phyloP scores from a whole-genome alignment of 345 rosid genomes.

The Salix exigua region DNA sequence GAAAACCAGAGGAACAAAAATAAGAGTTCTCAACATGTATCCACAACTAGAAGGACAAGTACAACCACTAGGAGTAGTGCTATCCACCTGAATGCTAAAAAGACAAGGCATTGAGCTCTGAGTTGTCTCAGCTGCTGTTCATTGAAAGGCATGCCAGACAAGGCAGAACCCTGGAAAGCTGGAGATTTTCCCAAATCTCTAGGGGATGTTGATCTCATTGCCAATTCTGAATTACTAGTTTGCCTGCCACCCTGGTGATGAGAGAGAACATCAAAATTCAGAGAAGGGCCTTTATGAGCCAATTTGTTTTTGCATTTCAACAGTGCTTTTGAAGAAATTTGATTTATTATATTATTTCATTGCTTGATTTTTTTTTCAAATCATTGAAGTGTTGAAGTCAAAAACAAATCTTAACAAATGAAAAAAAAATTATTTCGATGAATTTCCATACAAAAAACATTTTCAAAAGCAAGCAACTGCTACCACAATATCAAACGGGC shows the following conservation, averaged over 20 bases:
- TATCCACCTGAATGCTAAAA: constrained; percentile 75
- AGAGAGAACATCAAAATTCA: neutral
- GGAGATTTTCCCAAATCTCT: constrained; percentile 70
- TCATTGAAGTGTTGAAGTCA: too few species aligned
- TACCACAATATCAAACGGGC: too few species aligned
- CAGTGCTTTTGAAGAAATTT: too few species aligned
- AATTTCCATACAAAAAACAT: too few species aligned
- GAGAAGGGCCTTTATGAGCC: neutral
- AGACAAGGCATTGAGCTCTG: constrained; percentile 92
- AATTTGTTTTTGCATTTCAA: too few species aligned
- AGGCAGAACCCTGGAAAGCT: constrained; percentile 37
- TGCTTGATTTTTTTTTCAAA: too few species aligned
- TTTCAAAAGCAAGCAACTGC: too few species aligned
- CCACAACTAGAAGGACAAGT: constrained; percentile 4
- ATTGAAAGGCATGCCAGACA: constrained; percentile 66
- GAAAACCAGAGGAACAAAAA: neutral
- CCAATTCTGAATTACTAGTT: constrained; percentile 37
- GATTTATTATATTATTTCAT: too few species aligned
- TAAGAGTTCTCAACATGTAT: neutral
- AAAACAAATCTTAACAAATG: too few species aligned
- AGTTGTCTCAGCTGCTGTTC: constrained; percentile 92
- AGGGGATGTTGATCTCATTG: constrained; percentile 46
- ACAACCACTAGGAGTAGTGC: constrained; percentile 10
- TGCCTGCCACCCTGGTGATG: constrained; percentile 51
- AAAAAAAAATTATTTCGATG: too few species aligned